Percentiles rank a stretch among this genome's conserved stretches.
Conservation (phyloP, 129 eudicot genomes). For the Tagetes patula region DNA sequence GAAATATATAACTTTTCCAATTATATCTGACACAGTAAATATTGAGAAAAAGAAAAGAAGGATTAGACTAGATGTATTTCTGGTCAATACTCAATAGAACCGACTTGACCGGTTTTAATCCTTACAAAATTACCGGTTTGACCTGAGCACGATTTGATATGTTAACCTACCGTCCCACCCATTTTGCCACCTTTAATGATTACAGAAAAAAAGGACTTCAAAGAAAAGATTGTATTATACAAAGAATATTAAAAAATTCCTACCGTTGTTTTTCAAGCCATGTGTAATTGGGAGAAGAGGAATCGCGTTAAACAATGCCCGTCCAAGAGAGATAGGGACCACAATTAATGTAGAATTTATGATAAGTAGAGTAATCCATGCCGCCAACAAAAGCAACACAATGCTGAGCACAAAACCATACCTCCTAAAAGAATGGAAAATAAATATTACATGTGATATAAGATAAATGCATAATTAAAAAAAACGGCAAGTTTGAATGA, state of each 20-base stretch:
- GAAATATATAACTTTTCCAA: background rate
- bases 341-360: slow-evolving; percentile 43
- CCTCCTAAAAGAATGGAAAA: slow-evolving; percentile 48
- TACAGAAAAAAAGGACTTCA: background rate
- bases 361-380: slow-evolving; percentile 86
- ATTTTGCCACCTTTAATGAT: background rate
- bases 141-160: background rate
- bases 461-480: background rate
- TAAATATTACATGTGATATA: slow-evolving; percentile 16
- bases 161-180: background rate
- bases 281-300: slow-evolving; percentile 15
- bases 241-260: background rate
- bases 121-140: background rate
- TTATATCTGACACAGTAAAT: background rate
- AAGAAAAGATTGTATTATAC: background rate
- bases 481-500: background rate
- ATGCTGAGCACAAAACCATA: slow-evolving; percentile 72
- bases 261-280: slow-evolving; percentile 17
- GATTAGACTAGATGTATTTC: background rate
- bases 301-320: slow-evolving; percentile 1
- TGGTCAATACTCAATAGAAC: background rate
- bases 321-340: slow-evolving; percentile 17
- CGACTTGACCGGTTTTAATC: background rate
- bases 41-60: background rate
- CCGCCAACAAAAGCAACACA: slow-evolving; percentile 77